These are phyloP conservation scores for Rhizoclosmatium globosum DNA, from an alignment of 192 early-diverging fungal genomes.

Conservation along the genomic window DNA sequence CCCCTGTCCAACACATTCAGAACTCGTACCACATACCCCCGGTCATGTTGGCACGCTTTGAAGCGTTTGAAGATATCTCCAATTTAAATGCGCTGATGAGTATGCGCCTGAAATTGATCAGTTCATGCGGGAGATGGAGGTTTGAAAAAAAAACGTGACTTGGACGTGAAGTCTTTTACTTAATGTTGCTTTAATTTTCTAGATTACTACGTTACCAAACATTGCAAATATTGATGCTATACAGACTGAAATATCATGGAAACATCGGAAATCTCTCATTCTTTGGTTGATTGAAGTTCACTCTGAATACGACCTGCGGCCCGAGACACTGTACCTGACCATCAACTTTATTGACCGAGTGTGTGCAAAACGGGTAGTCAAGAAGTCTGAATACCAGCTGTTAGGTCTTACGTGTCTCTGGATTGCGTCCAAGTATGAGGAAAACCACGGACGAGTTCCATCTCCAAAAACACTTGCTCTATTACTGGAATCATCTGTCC, in stretches of 20 bases:
- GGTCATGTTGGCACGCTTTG: slow-evolving; percentile 17
- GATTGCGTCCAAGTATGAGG: slow-evolving; percentile 68
- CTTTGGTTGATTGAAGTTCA: slow-evolving; percentile 65
- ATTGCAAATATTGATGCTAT: slow-evolving; percentile 21
- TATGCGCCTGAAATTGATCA: slow-evolving; percentile 17
- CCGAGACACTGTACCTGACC: slow-evolving; percentile 64
- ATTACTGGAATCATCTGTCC: slow-evolving; percentile 50
- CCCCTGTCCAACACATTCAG: background rate
- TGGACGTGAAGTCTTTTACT: background rate
- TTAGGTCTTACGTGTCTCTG: slow-evolving; percentile 65
- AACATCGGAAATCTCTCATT: slow-evolving; percentile 57
- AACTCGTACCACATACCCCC: background rate
- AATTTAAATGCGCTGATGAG: slow-evolving; percentile 16
- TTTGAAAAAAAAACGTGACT: slow-evolving; percentile 1
- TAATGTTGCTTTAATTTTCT: background rate
- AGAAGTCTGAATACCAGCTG: slow-evolving; percentile 54
- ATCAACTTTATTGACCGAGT: slow-evolving; percentile 66
- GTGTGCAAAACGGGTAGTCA: slow-evolving; percentile 45
- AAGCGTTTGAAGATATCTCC: slow-evolving; percentile 21
- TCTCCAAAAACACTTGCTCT: slow-evolving; percentile 53
- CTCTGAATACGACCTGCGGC: slow-evolving; percentile 57
- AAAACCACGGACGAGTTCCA: slow-evolving; percentile 68
- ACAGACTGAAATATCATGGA: slow-evolving; percentile 61
- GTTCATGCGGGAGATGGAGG: slow-evolving; percentile 34
- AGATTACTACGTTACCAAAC: slow-evolving; percentile 20